These are phyloP conservation scores for Strobilomyces confusus DNA, from an alignment of 768 basidiomycete genomes.

Conservation along the genomic window DNA sequence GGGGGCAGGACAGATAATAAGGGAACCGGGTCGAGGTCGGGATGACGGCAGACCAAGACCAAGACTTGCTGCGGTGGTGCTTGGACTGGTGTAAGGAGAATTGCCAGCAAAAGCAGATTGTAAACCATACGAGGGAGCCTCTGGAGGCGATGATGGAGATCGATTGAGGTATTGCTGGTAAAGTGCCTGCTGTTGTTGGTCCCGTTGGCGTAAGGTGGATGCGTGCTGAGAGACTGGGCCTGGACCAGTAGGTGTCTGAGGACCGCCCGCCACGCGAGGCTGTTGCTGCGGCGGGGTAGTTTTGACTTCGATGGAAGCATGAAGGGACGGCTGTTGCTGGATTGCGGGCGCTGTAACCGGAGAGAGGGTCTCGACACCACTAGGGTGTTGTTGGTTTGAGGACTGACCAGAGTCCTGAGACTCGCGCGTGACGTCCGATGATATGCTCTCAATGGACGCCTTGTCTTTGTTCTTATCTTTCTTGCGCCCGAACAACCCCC, in stretches of 20 bases:
- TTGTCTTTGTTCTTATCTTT: conserved; percentile 74
- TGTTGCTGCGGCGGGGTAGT: conserved; percentile 21
- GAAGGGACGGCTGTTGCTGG: conserved; percentile 47
- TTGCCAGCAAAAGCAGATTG: conserved; percentile 59
- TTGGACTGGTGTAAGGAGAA: conserved; percentile 39
- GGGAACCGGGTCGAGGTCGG: conserved; percentile 71
- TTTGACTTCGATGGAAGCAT: conserved; percentile 16
- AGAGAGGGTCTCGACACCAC: conserved; percentile 35
- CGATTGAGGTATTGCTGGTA: conserved; percentile 89
- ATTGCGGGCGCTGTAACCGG: conserved; percentile 51
- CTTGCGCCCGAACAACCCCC: conserved; percentile 69
- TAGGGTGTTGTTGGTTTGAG: conserved; percentile 37
- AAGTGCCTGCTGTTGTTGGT: conserved; percentile 82
- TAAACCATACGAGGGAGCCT: conserved; percentile 73
- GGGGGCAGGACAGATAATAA: conserved; percentile 60
- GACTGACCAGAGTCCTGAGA: conserved; percentile 67
- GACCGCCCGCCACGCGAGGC: conserved; percentile 19
- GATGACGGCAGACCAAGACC: conserved; percentile 46
- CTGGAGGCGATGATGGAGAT: conserved; percentile 76
- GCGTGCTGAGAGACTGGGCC: conserved; percentile 56
- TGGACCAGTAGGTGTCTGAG: conserved; percentile 28
- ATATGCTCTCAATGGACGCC: conserved; percentile 47
- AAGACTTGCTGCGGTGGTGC: conserved; percentile 39
- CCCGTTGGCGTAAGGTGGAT: conserved; percentile 73
- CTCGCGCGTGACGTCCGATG: conserved; percentile 42